phyloP scores from a whole-genome alignment of 225 moss, liverwort and hornwort species.

The Lunularia cruciata region DNA sequence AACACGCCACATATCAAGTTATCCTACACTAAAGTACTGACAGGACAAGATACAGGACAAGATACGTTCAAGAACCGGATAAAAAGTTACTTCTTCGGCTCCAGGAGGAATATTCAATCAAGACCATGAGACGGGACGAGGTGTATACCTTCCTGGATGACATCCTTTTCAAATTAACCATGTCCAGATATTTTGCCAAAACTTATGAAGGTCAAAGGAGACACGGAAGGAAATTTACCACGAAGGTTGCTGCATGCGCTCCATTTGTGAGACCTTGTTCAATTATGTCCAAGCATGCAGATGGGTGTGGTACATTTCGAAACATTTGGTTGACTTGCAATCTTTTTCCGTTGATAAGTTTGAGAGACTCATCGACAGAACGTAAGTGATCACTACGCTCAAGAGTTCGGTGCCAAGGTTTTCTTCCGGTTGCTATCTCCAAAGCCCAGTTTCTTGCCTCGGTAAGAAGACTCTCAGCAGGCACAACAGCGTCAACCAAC shows the following conservation, averaged over 20 bases:
- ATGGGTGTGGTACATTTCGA: constrained; percentile 73
- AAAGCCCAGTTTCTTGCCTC: constrained; percentile 66
- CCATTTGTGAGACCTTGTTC: constrained; percentile 60
- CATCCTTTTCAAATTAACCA: too few species aligned
- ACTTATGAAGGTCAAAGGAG: too few species aligned
- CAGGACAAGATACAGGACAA: too few species aligned
- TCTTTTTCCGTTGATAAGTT: constrained; percentile 58
- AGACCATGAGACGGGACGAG: too few species aligned
- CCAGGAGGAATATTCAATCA: too few species aligned
- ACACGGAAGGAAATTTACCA: constrained; percentile 15
- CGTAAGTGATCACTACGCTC: constrained; percentile 59
- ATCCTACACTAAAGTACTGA: too few species aligned
- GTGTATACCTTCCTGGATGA: too few species aligned
- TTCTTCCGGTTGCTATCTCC: constrained; percentile 59
- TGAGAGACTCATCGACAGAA: constrained; percentile 51
- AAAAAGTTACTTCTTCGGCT: too few species aligned
- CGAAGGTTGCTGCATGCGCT: constrained; percentile 49
- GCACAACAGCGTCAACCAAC: constrained; percentile 72
- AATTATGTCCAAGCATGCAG: constrained; percentile 69
- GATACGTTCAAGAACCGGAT: too few species aligned
- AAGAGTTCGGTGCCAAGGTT: constrained; percentile 64
- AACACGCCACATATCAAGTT: too few species aligned
- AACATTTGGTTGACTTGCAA: constrained; percentile 49
- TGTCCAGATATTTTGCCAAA: too few species aligned
- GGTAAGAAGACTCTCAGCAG: constrained; percentile 46